These are phyloP conservation scores for Chaetomium fimeti DNA, from an alignment of 495 filamentous ascomycete genomes.

Conservation along the genomic window DNA sequence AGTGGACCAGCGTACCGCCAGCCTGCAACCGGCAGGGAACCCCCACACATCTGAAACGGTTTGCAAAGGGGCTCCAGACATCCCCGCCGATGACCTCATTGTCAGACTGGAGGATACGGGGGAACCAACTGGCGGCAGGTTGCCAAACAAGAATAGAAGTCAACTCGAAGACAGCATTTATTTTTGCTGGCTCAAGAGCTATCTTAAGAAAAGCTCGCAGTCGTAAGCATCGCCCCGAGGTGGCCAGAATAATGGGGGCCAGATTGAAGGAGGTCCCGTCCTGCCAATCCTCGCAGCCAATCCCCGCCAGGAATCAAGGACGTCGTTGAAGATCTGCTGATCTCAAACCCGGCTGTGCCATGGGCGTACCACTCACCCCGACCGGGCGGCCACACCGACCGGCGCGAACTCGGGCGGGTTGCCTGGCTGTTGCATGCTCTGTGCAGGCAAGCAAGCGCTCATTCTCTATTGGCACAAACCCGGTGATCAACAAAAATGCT, in stretches of 20 bases:
- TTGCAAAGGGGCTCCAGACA: background rate
- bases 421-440: slow-evolving; percentile 4
- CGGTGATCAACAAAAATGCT: background rate
- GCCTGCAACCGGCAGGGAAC: background rate
- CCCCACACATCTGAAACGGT: slow-evolving; percentile 8
- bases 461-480: background rate
- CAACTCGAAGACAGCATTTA: background rate
- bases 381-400: background rate
- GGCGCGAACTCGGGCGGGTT: background rate
- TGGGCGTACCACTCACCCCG: background rate
- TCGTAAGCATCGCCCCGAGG: background rate
- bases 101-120: background rate
- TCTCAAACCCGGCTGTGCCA: slow-evolving; percentile 9
- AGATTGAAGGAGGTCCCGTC: background rate
- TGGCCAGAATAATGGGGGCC: background rate
- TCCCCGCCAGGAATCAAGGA: background rate
- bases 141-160: too few relatives aligned
- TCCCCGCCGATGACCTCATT: slow-evolving; percentile 14
- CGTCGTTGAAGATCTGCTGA: slow-evolving; percentile 5
- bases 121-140: background rate
- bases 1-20: background rate
- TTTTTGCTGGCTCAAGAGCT: background rate
- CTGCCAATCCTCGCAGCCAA: background rate
- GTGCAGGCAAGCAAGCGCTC: background rate
- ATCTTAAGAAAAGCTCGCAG: too few relatives aligned